Percentiles rank a stretch among this genome's conserved stretches.
These are phyloP conservation scores for Pichia insulana DNA, from an alignment of 805 yeast species.

Conservation along the genomic window DNA sequence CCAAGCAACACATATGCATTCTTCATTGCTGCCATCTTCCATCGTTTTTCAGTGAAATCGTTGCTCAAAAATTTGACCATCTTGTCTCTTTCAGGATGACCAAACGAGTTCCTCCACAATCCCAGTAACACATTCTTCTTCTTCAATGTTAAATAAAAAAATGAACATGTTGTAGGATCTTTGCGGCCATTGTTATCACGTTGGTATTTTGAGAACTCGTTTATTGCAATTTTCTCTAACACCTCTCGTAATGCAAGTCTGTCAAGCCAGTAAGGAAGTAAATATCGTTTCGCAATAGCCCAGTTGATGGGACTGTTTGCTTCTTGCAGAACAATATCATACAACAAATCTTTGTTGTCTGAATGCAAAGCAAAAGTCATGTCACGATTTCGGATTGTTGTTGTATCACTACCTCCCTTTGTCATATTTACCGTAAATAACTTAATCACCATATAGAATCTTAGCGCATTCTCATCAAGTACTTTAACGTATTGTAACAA, in stretches of 20 bases:
- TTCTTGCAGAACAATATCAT: conserved; percentile 39
- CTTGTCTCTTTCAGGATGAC: conserved; percentile 75
- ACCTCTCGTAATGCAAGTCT: conserved; percentile 36
- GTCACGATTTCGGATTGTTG: conserved; percentile 65
- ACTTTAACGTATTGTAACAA: conserved; percentile 33
- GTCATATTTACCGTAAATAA: conserved; percentile 42
- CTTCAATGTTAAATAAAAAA: conserved; percentile 68
- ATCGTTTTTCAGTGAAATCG: conserved; percentile 65
- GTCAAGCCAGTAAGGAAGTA: conserved; percentile 66
- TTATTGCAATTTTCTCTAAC: conserved; percentile 64
- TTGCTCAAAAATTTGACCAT: conserved; percentile 69
- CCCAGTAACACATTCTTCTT: conserved; percentile 72
- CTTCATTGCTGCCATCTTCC: conserved; percentile 85
- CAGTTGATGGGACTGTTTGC: conserved; percentile 36
- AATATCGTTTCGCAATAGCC: conserved; percentile 49
- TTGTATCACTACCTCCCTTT: conserved; percentile 17
- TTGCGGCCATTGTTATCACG: conserved; percentile 35
- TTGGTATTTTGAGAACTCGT: conserved; percentile 42
- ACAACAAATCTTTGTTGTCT: conserved; percentile 60
- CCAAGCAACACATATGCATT: conserved; percentile 88
- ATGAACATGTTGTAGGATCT: conserved; percentile 68
- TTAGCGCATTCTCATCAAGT: conserved; percentile 57
- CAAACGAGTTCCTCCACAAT: conserved; percentile 70
- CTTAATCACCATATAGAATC: conserved; percentile 64
- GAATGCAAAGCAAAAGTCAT: conserved; percentile 83